Base-by-base conservation (phyloP, 2,329 filamentous ascomycete species). In the Xylaria sp. region DNA sequence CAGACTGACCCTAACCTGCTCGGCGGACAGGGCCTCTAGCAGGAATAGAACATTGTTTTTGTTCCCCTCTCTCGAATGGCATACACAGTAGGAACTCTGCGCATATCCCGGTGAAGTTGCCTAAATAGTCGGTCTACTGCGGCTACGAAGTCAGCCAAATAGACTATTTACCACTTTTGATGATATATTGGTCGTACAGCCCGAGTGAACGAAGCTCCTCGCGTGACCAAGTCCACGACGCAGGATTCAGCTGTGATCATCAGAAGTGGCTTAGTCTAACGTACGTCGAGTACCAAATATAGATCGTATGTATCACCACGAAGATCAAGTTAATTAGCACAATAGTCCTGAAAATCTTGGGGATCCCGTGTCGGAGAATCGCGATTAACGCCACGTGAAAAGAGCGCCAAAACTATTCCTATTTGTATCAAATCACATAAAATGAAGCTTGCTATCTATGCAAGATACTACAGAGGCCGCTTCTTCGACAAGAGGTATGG, bases 1-100 rank as follows among this genome's bases (percentile, higher is more conserved):
- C 47, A 54, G 51, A 3, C 41, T 46, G 19, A 38, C 41, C 33
- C 43, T 40, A 62, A 49, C 40, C 43, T 15, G 10, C 41, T 21
- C n/a, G 17, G 25, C 43, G 29, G 41, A 38, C 11, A 47, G 35
- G 35, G 33, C 29, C 41, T n/a, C 35, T 33, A 6, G 29, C 29
- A 33, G n/a, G n/a, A n/a, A n/a, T n/a, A n/a, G n/a, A n/a, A n/a
- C n/a, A n/a, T n/a, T n/a, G n/a, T n/a, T n/a, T n/a, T n/a, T n/a
- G n/a, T n/a, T n/a, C n/a, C n/a, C n/a, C n/a, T n/a, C n/a, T n/a
- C n/a, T n/a, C n/a, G n/a, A n/a, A n/a, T n/a, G n/a, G n/a, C n/a
- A n/a, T n/a, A n/a, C n/a, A n/a, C n/a, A n/a, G n/a, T 11, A 19
- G 6, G 19, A 15, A 46, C 7, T 29, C 1, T 5, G 41, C 25